Base-by-base conservation (phyloP, 83 land plant genomes). In the Picea abies region DNA sequence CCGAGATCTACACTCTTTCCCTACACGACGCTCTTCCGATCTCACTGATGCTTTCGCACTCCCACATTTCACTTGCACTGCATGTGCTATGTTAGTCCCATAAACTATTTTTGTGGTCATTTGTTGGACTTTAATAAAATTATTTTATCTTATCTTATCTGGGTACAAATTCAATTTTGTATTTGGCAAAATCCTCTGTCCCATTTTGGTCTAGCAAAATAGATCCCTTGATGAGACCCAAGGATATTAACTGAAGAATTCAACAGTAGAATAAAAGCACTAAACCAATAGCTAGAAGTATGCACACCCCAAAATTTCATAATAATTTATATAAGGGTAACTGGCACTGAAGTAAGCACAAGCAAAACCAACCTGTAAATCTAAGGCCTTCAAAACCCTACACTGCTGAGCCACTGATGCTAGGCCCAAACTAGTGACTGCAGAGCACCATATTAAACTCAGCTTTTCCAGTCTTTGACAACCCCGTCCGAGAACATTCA, bases 361-460 rank as follows among this genome's bases (percentile, higher is more conserved):
- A 76, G 78, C 60, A 39, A 56, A 64, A 79, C 60, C 64, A 47
- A 96, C 98, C 98, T 96, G 97, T 71, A 96, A 83, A 79, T 94
- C 97, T 85, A 96, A 82, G 56, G 90, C 87, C 80, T 84, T 96
- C 79, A 96, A 84, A 8, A 71, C 78, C 26, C 72, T 83, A 80
- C 99, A 96, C 77, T 84, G 85, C 77, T 85, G 79, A 10, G 97
- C 97, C 20, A 96, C 62, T 29, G 89, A 87, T 37, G 19, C 71
- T 70, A 96, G 79, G 60, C 97, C 97, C 32, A 15, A 3, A 80
- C 78, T 90, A 12, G 97, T 84, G 0, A 94, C 81, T 62, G 86
- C 86, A 49, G 96, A 90, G 84, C 99, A 96, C 99, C 99, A 96
- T 12, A 91, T 87, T 37, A 96, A 84, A 81, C 97, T 93, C 85